Percentiles rank a stretch among this genome's conserved stretches.
Evolutionary conservation across 73 alveolate genomes (phyloP).

Genomic region (Paramecium sexaurelia): DNA sequence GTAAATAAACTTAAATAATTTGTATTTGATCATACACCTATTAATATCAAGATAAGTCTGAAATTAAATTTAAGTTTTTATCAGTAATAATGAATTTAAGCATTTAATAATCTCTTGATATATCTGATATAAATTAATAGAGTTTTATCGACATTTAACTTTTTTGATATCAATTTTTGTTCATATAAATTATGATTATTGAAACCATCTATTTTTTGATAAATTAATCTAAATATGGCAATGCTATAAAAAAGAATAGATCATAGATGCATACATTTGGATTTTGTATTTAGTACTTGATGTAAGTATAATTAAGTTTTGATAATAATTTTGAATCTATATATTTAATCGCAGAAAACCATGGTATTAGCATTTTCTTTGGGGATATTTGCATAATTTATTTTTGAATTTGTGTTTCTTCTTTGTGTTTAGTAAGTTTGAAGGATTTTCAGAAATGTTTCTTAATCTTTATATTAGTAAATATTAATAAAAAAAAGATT

Average conservation of each 20-base stretch:
- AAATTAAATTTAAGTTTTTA: too few species aligned
- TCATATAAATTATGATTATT: not conserved
- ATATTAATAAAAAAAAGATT: not conserved
- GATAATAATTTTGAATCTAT: not conserved
- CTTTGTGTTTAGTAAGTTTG: conserved; percentile 26
- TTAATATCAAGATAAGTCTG: too few species aligned
- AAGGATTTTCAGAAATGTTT: not conserved
- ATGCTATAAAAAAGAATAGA: not conserved
- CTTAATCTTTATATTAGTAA: not conserved
- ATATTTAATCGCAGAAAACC: not conserved
- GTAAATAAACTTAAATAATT: too few species aligned
- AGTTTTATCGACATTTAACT: too few species aligned
- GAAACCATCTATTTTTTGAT: not conserved
- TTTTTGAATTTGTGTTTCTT: conserved; percentile 9
- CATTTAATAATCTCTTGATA: too few species aligned
- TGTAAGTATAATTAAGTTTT: not conserved
- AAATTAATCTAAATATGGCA: conserved; percentile 9
- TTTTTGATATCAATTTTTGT: not conserved
- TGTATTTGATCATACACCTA: too few species aligned
- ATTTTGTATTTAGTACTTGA: too few species aligned
- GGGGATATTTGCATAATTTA: not conserved
- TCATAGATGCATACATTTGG: conserved; percentile 41
- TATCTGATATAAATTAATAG: too few species aligned
- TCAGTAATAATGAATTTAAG: too few species aligned
- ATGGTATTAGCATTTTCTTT: not conserved